Percentiles rank a stretch among this genome's conserved stretches.
phyloP scores from a whole-genome alignment of 129 eudicot species.

The Dittrichia graveolens region DNA sequence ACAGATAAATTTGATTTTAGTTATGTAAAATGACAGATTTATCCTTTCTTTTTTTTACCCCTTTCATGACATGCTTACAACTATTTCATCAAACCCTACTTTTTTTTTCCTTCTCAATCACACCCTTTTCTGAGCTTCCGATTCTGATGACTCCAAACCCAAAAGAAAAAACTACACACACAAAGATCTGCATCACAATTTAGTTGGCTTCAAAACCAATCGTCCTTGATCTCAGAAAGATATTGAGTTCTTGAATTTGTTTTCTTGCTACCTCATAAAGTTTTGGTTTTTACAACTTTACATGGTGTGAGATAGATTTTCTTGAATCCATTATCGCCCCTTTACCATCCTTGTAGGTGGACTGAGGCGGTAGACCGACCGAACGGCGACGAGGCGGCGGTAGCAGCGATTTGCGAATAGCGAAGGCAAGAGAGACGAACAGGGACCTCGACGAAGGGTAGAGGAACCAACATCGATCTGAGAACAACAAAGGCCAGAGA shows the following conservation, averaged over 20 bases:
- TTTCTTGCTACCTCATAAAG: neutral
- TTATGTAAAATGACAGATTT: too few species aligned
- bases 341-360: too few species aligned
- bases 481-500: too few species aligned
- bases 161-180: conserved; percentile 24
- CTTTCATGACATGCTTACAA: neutral
- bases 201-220: conserved; percentile 21
- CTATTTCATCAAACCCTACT: conserved; percentile 3
- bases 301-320: conserved; percentile 22
- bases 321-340: too few species aligned
- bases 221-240: conserved; percentile 39
- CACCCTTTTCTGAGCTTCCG: conserved; percentile 27
- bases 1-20: too few species aligned
- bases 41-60: too few species aligned
- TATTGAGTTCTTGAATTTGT: conserved; percentile 22
- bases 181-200: conserved; percentile 35
- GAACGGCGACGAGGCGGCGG: too few species aligned
- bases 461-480: too few species aligned
- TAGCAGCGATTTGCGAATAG: too few species aligned
- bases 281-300: conserved; percentile 7
- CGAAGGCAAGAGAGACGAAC: too few species aligned
- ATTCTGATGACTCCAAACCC: conserved; percentile 27
- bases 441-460: too few species aligned
- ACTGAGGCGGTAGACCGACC: too few species aligned
- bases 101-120: conserved; percentile 20